These are phyloP conservation scores for Nothophoma quercina DNA, from an alignment of 2,329 filamentous ascomycete genomes.

Conservation along the genomic window DNA sequence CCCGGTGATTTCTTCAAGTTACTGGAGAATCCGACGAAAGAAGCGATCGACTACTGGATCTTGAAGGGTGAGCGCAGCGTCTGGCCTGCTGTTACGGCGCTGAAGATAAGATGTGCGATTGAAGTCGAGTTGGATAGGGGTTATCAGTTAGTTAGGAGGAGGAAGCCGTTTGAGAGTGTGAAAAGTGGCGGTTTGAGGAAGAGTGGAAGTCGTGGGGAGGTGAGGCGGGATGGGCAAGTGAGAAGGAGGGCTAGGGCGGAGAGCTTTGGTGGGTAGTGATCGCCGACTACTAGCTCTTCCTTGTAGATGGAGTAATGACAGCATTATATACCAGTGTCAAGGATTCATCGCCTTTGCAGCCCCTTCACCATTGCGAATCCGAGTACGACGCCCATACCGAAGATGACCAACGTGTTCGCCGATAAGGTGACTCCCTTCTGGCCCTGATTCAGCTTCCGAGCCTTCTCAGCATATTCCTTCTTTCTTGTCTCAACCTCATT, in stretches of 20 bases:
- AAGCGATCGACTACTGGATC: slow-evolving; percentile 85
- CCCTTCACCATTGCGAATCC: slow-evolving; percentile 11
- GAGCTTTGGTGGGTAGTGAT: slow-evolving; percentile 34
- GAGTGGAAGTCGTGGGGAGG: slow-evolving; percentile 33
- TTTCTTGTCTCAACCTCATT: slow-evolving; percentile 10
- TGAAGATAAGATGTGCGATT: slow-evolving; percentile 82
- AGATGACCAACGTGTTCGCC: neutral
- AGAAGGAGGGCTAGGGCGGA: slow-evolving; percentile 35
- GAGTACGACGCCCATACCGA: slow-evolving; percentile 11
- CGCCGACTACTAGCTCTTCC: neutral
- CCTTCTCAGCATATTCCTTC: slow-evolving; percentile 15
- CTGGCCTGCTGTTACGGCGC: slow-evolving; percentile 85
- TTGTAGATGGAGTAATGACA: neutral
- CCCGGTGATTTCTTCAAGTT: slow-evolving; percentile 76
- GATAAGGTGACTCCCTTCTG: neutral
- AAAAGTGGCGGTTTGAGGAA: slow-evolving; percentile 28
- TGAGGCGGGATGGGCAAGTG: slow-evolving; percentile 8
- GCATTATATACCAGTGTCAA: too few relatives aligned
- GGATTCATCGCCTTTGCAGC: neutral
- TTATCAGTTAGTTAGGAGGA: slow-evolving; percentile 78
- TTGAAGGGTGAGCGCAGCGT: slow-evolving; percentile 83
- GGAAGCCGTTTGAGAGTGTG: slow-evolving; percentile 51
- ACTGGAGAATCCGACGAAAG: slow-evolving; percentile 81
- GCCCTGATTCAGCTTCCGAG: slow-evolving; percentile 7
- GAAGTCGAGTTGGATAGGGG: slow-evolving; percentile 88